Base-by-base conservation (phyloP, 495 filamentous ascomycete species). In the Talaromyces adpressus region DNA sequence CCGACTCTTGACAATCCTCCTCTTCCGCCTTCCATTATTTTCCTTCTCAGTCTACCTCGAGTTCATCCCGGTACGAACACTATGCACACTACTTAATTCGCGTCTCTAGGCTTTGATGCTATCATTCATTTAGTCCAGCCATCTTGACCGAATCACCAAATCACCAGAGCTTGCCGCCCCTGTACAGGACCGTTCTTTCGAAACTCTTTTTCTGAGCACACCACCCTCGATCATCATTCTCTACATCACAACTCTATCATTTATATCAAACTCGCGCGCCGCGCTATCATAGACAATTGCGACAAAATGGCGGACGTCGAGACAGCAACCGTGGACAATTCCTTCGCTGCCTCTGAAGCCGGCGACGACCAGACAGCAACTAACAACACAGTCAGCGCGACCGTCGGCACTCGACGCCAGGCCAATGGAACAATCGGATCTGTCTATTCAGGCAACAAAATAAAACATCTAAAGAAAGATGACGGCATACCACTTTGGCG, bases 401-500 rank as follows among this genome's bases (percentile, higher is more conserved):
- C 79, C 62, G 79, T 81, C 63, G 85, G 84, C 62, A 87, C 84
- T 30, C 76, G 86, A 67, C 84, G 84, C 36, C 86, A 88, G 71
- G 84, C 85, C 20, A 87, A 87, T 67, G 85, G 84, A 14, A 85
- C 82, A 41, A 85, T 86, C 57, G 86, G 83, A 5, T 87, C 87
- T 7, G 85, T 89, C 57, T 89, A 89, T 67, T 88, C 90, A 16
- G 92, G 92, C n/a, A 90, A 91, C 71, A 98, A 97, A 77, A 95
- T 98, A 39, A 80, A 90, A 62, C 93, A 98, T 72, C 79, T 98
- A 51, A 98, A 98, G 79, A 98, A 98, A 72, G 92, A 97, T 59
- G 94, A 98, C 74, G 94, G 94, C 64, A 90, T 96, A 52, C 95
- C 94, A 12, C 82, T 98, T 7, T 98, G 94, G 94, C 84, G 94